Evolutionary conservation across 2,329 filamentous ascomycete species (phyloP).

Genomic region (Trichoderma sp.): DNA sequence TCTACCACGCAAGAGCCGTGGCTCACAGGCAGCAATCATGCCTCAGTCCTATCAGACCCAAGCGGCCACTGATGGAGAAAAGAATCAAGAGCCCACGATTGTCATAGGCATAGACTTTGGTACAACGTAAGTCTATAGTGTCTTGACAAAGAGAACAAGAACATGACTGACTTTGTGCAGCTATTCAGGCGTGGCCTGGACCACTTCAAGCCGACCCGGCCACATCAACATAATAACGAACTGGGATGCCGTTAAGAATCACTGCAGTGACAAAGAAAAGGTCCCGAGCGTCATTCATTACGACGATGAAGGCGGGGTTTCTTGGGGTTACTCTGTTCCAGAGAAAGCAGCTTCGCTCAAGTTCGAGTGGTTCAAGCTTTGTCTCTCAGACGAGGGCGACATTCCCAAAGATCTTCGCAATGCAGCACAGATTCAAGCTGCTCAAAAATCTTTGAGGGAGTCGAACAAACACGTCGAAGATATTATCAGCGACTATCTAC

Average conservation of each 20-base stretch:
- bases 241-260: slow-evolving; percentile 28
- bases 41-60: background rate
- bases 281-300: slow-evolving; percentile 31
- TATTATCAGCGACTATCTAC: slow-evolving; percentile 34
- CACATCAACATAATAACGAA: slow-evolving; percentile 32
- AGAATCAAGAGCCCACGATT: slow-evolving; percentile 20
- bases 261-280: slow-evolving; percentile 33
- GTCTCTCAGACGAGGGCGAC: slow-evolving; percentile 35
- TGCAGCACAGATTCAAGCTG: slow-evolving; percentile 25
- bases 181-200: slow-evolving; percentile 42
- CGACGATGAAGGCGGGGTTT: fast-evolving
- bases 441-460: background rate
- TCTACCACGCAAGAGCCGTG: background rate
- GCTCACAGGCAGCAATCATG: background rate
- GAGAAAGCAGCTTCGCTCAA: slow-evolving; percentile 19
- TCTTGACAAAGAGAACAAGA: background rate
- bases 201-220: slow-evolving; percentile 28
- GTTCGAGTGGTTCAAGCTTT: slow-evolving; percentile 42
- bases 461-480: slow-evolving; percentile 27
- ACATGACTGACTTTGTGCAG: slow-evolving; percentile 24
- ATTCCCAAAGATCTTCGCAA: slow-evolving; percentile 25
- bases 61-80: fast-evolving
- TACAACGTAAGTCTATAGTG: slow-evolving; percentile 37
- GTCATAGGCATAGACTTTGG: slow-evolving; percentile 46
- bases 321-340: slow-evolving; percentile 36